A percentile compares a stretch with the other conserved stretches of the same genome.
Conservation (phyloP, 352 stramenopile genomes). For the Pythium phragmiticola region DNA sequence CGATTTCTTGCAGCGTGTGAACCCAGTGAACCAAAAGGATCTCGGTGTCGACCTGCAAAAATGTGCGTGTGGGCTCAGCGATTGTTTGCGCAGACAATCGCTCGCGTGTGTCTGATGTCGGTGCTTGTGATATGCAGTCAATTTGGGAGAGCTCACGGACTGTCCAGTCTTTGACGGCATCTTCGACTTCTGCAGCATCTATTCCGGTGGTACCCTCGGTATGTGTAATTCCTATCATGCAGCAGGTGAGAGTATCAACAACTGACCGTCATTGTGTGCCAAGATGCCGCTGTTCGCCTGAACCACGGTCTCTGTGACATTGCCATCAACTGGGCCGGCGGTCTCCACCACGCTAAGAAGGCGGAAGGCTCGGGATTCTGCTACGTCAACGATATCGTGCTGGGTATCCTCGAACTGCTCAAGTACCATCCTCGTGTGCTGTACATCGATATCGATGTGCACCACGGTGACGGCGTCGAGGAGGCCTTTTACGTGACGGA, state of each 20-base stretch:
- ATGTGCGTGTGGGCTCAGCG: slow-evolving; percentile 35
- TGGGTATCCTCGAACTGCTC: slow-evolving; percentile 98
- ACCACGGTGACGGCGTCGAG: slow-evolving; percentile 99
- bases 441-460: slow-evolving; percentile 99
- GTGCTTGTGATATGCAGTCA: slow-evolving; percentile 62
- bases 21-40: slow-evolving; percentile 93
- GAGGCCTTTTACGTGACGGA: slow-evolving; percentile 99
- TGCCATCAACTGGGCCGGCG: slow-evolving; percentile 99
- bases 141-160: slow-evolving; percentile 96
- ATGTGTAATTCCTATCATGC: slow-evolving; percentile 1
- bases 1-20: slow-evolving; percentile 96
- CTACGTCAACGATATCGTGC: slow-evolving; percentile 99
- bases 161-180: slow-evolving; percentile 99
- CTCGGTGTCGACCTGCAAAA: slow-evolving; percentile 67
- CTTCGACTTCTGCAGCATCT: slow-evolving; percentile 98
- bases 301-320: slow-evolving; percentile 97
- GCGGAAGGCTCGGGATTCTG: slow-evolving; percentile 98
- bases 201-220: slow-evolving; percentile 94
- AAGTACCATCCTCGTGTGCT: slow-evolving; percentile 97
- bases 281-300: slow-evolving; percentile 96
- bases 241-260: neutral
- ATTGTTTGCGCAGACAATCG: neutral
- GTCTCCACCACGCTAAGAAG: slow-evolving; percentile 99
- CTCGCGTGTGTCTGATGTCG: neutral
- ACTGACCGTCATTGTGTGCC: neutral